Conservation (phyloP, 2,329 filamentous ascomycete genomes). For the Colletotrichum tropicicola region DNA sequence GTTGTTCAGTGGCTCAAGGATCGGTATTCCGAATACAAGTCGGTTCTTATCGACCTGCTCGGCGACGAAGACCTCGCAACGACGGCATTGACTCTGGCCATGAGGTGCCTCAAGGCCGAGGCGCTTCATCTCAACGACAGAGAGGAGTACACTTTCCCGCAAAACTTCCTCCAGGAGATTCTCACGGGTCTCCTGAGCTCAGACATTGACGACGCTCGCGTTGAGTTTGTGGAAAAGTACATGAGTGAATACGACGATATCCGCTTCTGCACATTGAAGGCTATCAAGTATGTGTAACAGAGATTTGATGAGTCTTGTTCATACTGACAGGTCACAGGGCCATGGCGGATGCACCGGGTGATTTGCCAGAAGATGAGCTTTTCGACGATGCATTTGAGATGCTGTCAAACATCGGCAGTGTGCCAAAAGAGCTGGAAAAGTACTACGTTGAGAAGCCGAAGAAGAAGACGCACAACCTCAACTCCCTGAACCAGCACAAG, state of each 20-base stretch:
- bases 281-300: slow-evolving; percentile 68
- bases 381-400: slow-evolving; percentile 70
- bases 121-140: slow-evolving; percentile 68
- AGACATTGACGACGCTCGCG: slow-evolving; percentile 66
- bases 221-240: slow-evolving; percentile 81
- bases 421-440: slow-evolving; percentile 74
- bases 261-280: slow-evolving; percentile 81
- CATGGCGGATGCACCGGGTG: slow-evolving; percentile 37
- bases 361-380: slow-evolving; percentile 41
- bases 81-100: slow-evolving; percentile 79
- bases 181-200: slow-evolving; percentile 69
- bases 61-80: slow-evolving; percentile 69
- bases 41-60: slow-evolving; percentile 69
- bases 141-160: slow-evolving; percentile 75
- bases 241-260: slow-evolving; percentile 85
- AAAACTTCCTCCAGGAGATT: slow-evolving; percentile 71
- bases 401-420: slow-evolving; percentile 73
- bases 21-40: slow-evolving; percentile 76
- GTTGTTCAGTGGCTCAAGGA: slow-evolving; percentile 83
- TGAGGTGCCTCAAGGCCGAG: slow-evolving; percentile 87
- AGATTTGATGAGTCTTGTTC: background rate
- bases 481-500: slow-evolving; percentile 76
- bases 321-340: slow-evolving; percentile 37
- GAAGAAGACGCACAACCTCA: slow-evolving; percentile 73
- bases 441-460: slow-evolving; percentile 73